Evolutionary conservation across 768 basidiomycete species (phyloP).

Genomic region (Pisolithus microcarpus): DNA sequence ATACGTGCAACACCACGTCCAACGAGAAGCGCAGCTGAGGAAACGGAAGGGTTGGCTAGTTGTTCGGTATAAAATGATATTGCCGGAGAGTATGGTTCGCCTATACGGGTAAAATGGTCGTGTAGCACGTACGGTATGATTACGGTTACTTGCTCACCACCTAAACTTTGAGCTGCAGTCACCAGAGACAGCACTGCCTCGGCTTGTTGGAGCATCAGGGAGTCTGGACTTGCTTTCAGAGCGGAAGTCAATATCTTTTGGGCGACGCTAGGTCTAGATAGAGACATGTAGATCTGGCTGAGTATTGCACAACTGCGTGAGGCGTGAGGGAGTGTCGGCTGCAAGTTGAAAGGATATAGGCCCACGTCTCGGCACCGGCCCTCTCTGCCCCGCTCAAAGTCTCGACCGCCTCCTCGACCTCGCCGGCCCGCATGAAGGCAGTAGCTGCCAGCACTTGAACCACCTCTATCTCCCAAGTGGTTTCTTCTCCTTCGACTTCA

Average conservation of each 20-base stretch:
- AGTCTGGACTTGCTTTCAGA: slow-evolving; percentile 83
- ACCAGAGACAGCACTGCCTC: slow-evolving; percentile 77
- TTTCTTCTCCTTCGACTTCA: slow-evolving; percentile 76
- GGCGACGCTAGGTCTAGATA: slow-evolving; percentile 80
- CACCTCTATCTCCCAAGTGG: slow-evolving; percentile 59
- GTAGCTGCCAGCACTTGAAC: slow-evolving; percentile 82
- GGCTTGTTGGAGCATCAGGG: slow-evolving; percentile 81
- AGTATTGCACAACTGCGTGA: slow-evolving; percentile 64
- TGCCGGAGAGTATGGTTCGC: slow-evolving; percentile 32
- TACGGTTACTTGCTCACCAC: slow-evolving; percentile 10
- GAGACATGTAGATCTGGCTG: slow-evolving; percentile 85
- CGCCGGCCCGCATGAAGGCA: slow-evolving; percentile 76
- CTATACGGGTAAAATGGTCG: slow-evolving; percentile 5
- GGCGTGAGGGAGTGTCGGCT: not conserved
- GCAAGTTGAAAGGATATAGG: not conserved
- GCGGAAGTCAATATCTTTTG: slow-evolving; percentile 79
- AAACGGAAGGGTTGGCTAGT: slow-evolving; percentile 69
- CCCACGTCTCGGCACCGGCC: slow-evolving; percentile 84
- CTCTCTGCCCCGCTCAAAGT: slow-evolving; percentile 67
- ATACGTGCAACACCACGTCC: slow-evolving; percentile 76
- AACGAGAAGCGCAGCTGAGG: slow-evolving; percentile 66
- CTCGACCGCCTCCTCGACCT: slow-evolving; percentile 89
- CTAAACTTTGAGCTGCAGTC: slow-evolving; percentile 65
- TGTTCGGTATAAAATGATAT: slow-evolving; percentile 76
- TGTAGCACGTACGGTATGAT: slow-evolving; percentile 20